phyloP scores from a whole-genome alignment of 1,284 basidiomycete species.

The Cerioporus squamosus region DNA sequence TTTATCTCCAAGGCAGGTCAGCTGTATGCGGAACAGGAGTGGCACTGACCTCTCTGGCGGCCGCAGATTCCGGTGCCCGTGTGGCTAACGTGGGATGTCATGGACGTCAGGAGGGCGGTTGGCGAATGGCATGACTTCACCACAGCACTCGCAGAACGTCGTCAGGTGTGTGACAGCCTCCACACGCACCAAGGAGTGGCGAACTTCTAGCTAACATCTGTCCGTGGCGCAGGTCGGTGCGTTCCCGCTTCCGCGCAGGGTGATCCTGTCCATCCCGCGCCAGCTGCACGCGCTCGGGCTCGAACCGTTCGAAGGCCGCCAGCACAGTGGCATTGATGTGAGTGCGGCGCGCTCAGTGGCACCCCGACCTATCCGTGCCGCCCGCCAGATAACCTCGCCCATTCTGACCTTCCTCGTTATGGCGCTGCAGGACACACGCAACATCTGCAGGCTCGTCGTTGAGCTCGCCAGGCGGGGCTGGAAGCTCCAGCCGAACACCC shows the following conservation, averaged over 20 bases:
- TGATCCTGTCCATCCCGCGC: constrained; percentile 62
- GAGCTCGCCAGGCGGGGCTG: constrained; percentile 74
- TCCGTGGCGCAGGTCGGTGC: constrained; percentile 20
- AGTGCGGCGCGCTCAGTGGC: constrained; percentile 39
- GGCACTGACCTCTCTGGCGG: constrained; percentile 7
- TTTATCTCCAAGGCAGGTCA: constrained; percentile 76
- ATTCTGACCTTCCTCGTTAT: constrained; percentile 3
- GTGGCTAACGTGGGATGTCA: constrained; percentile 71
- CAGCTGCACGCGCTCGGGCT: constrained; percentile 65
- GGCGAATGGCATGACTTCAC: constrained; percentile 42
- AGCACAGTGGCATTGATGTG: constrained; percentile 89
- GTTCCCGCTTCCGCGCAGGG: constrained; percentile 33
- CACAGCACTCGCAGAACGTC: constrained; percentile 17
- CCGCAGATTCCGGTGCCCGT: constrained; percentile 66
- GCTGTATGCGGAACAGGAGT: constrained; percentile 9
- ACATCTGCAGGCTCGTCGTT: constrained; percentile 78
- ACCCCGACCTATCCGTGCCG: neutral
- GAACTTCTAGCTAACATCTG: constrained; percentile 5
- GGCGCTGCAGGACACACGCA: constrained; percentile 76
- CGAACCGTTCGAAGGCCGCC: constrained; percentile 75
- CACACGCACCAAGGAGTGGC: constrained; percentile 5
- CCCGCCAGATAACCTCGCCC: constrained; percentile 1
- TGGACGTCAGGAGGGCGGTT: constrained; percentile 71
- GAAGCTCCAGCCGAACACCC: constrained; percentile 72
- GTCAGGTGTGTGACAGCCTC: constrained; percentile 23